phyloP scores from a whole-genome alignment of 176 grass and related monocot genomes.

The Oryza meyeriana region DNA sequence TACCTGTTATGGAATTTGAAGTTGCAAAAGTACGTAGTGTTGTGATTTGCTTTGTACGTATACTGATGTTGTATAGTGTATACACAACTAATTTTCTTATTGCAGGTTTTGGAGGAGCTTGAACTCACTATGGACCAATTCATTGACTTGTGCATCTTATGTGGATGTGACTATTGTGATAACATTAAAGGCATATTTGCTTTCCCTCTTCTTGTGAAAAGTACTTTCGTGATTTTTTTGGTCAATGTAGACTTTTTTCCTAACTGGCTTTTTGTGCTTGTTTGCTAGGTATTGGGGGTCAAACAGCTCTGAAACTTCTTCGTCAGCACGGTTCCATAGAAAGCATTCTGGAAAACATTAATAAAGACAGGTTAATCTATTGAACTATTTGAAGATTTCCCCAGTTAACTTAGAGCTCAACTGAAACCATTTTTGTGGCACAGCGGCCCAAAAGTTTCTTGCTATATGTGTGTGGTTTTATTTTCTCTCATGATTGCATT shows the following conservation, averaged over 20 bases:
- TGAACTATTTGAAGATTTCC: constrained; percentile 15
- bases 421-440: background rate
- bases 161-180: constrained; percentile 94
- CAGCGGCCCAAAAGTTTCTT: background rate
- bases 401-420: background rate
- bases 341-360: constrained; percentile 80
- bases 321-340: constrained; percentile 81
- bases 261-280: background rate
- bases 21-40: constrained; percentile 61
- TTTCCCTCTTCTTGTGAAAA: background rate
- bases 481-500: constrained; percentile 8
- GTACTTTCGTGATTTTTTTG: background rate
- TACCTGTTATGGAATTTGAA: constrained; percentile 93
- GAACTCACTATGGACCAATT: constrained; percentile 95
- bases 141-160: constrained; percentile 91
- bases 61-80: background rate
- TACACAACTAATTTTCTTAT: constrained; percentile 4
- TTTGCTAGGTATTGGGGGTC: constrained; percentile 71
- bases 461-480: too few relatives aligned
- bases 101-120: constrained; percentile 89
- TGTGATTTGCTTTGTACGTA: background rate
- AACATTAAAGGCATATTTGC: constrained; percentile 69
- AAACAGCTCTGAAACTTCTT: constrained; percentile 93
- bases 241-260: background rate
- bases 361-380: constrained; percentile 73